Base-by-base conservation (phyloP, 805 yeast genomes). In the Kockiozyma suomiensis region DNA sequence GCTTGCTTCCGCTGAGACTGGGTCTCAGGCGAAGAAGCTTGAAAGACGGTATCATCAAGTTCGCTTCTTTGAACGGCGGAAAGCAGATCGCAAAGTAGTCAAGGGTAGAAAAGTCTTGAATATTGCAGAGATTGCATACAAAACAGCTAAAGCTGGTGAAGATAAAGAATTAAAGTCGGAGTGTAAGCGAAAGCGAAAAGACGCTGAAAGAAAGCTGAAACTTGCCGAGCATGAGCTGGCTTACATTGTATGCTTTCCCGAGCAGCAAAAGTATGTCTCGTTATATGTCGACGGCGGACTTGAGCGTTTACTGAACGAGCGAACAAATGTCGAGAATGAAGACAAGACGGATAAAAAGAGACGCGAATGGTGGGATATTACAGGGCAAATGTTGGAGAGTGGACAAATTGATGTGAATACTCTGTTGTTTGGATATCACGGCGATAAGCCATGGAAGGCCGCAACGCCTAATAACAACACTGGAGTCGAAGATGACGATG, bases 41-140 rank as follows among this genome's bases (percentile, higher is more conserved):
- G 83, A 90, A 12, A 81, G 85, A 66, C 88, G 86, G 75, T 94
- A 94, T 72, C 97, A 90, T 71, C 91, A 90, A 92, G 90, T 94
- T 50, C 82, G 93, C 66, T 94, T 94, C 71, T 90, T 94, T 64
- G 70, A 67, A 50, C 37, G 66, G 23, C 46, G 69, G 51, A 67
- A 67, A 45, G 69, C 69, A 5, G 60, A 61, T 26, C 56, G 69
- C 43, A 66, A 58, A 35, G 58, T 67, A 35, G 47, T 46, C 8
- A 35, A 56, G 46, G 53, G 56, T 12, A 17, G 55, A 21, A 53
- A 49, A 21, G 35, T 38, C 19, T n/a, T 59, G 19, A 30, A 3
- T 32, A 42, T 38, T 25, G 58, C 51, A 1, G 56, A 42, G 45
- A 40, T 28, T 12, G 33, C 12, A 1, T 19, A 38, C 53, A 19